Conservation (phyloP, 1,139 yeast genomes). For the Arxiozyma telluris region DNA sequence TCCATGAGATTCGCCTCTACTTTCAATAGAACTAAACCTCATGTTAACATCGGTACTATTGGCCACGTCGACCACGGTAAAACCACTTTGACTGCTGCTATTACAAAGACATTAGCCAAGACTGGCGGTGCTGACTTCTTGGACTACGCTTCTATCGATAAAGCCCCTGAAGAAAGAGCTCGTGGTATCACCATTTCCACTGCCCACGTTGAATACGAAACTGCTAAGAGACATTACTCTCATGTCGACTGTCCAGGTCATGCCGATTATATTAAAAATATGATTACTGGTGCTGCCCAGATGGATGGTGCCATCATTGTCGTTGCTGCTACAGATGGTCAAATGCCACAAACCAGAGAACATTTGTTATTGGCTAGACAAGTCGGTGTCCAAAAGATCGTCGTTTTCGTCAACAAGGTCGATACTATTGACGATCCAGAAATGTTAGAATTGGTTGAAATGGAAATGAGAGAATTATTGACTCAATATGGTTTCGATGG, state of each 20-base stretch:
- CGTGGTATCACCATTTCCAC: conserved; percentile 98
- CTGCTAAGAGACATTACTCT: conserved; percentile 87
- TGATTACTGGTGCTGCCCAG: conserved; percentile 99
- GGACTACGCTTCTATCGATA: conserved; percentile 89
- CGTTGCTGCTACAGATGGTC: conserved; percentile 98
- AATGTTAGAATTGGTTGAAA: conserved; percentile 98
- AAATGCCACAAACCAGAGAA: conserved; percentile 99
- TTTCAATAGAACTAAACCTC: conserved; percentile 90
- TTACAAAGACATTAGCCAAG: conserved; percentile 84
- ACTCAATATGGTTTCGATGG: conserved; percentile 92
- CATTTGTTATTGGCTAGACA: conserved; percentile 97
- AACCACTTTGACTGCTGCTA: conserved; percentile 96
- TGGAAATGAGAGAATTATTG: conserved; percentile 99
- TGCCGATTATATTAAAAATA: conserved; percentile 96
- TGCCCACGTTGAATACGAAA: conserved; percentile 94
- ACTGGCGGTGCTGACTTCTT: conserved; percentile 89
- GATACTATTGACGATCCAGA: conserved; percentile 97
- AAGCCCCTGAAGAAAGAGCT: conserved; percentile 99
- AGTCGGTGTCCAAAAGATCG: conserved; percentile 97
- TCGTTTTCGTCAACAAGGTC: conserved; percentile 95
- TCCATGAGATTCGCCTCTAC: conserved; percentile 37
- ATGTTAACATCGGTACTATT: conserved; percentile 90
- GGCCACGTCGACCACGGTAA: conserved; percentile 99
- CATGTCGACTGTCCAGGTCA: conserved; percentile 99
- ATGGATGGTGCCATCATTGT: conserved; percentile 99